A percentile compares a stretch with the other conserved stretches of the same genome.
phyloP scores from a whole-genome alignment of 306 rosid genomes.

The Rosa chinensis region DNA sequence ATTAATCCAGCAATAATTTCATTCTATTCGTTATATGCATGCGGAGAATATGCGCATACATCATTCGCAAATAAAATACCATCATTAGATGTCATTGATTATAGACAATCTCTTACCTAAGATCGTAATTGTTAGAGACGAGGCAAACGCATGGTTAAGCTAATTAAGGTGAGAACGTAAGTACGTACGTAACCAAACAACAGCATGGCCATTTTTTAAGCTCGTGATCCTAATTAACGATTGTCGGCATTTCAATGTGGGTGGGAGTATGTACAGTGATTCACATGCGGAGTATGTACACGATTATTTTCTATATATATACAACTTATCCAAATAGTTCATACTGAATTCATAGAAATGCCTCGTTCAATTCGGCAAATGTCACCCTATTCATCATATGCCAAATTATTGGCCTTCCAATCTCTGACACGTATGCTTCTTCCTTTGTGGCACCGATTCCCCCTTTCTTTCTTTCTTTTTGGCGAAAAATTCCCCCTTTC shows the following conservation, averaged over 20 bases:
- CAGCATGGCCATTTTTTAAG: background rate
- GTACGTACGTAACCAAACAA: background rate
- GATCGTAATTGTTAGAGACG: too few relatives aligned
- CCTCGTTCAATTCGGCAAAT: background rate
- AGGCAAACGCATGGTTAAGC: background rate
- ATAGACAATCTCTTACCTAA: too few relatives aligned
- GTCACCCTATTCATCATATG: background rate
- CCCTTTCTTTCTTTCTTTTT: background rate
- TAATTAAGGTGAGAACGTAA: background rate
- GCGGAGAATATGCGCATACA: background rate
- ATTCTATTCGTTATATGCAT: too few relatives aligned
- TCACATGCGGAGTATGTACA: background rate
- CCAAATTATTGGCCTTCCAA: background rate
- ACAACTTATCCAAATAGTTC: background rate
- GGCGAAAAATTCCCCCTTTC: background rate
- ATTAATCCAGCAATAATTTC: too few relatives aligned
- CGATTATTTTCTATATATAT: background rate
- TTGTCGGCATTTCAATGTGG: background rate
- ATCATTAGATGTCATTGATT: too few relatives aligned
- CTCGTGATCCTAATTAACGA: background rate
- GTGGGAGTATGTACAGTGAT: background rate
- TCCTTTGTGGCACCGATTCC: background rate
- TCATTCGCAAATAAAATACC: background rate
- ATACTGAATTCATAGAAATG: background rate
- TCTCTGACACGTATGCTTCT: background rate